Evolutionary conservation across 345 rosid genomes (phyloP), one percentile per base, ranked within the genome.

Genomic region (Draba incana): DNA sequence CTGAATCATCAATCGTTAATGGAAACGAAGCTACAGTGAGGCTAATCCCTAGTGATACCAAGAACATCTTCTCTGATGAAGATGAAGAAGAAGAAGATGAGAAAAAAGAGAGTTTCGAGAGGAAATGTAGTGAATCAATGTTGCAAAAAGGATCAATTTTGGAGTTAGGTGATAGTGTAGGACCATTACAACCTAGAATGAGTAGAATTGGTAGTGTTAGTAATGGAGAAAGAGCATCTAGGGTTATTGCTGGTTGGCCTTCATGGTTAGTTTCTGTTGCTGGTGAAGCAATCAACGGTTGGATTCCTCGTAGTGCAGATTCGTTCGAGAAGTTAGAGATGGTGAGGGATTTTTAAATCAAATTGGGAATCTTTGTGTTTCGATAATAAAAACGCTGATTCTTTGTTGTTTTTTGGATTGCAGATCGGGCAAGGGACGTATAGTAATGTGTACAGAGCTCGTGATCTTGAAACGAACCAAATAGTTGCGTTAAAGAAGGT

Each of bases 311-410:
- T 46, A 79, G 75, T 66, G 91, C 97, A 0, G 96, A 94, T 37
- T 91, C 99, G 3, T 94, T 91, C 35, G 95, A 94, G 87, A 94
- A 85, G 84, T 70, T 94, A 59, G 99, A 88, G 62, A 94, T 91
- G 97, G 99, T 91, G 45, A 75, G 78, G 44, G 55, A 9, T 35
- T 46, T 10, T 10, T 41, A 2, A 0, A 37, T 25, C 10, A 25
- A 28, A 16, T 1, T 51, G 57, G 4, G 45, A 31, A 35, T 64
- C 37, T 65, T 52, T 72, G 12, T n/a, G 15, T 53, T 49, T 49
- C 3, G 20, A 39, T 53, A 1, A 1, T 53, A 14, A 14, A 10
- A 48, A 28, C 52, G 1, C 1, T 51, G 27, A 0, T 47, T 52
- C 28, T 9, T 37, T 53, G 6, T 14, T 44, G 9, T 10, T 6